Conservation (phyloP, 352 stramenopile species). For the Globisporangium emineosum region DNA sequence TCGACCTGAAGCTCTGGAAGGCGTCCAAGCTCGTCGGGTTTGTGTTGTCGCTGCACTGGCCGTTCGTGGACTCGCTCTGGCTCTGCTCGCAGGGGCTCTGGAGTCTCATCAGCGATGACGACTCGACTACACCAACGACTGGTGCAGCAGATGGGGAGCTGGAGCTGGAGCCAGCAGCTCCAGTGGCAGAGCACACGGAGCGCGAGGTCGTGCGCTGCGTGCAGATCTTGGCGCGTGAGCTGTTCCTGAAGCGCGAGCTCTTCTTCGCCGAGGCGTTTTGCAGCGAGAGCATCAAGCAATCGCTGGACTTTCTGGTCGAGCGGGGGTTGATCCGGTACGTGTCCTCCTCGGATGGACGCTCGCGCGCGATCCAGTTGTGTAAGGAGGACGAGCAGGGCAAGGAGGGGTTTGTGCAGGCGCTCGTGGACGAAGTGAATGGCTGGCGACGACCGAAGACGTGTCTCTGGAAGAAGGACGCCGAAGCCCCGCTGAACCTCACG, state of each 20-base stretch:
- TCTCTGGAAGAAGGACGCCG: conserved; percentile 33
- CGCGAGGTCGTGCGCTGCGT: conserved; percentile 49
- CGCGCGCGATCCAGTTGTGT: conserved; percentile 28
- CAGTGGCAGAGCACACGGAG: conserved; percentile 24
- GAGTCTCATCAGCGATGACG: conserved; percentile 25
- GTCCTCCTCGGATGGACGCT: conserved; percentile 26
- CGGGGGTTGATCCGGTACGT: conserved; percentile 34
- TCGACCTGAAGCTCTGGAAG: conserved; percentile 38
- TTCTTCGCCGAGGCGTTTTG: conserved; percentile 66
- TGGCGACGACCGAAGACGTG: conserved; percentile 43
- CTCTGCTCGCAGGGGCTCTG: conserved; percentile 49
- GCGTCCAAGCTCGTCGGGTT: conserved; percentile 48
- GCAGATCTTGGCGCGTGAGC: conserved; percentile 48
- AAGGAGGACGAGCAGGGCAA: neutral
- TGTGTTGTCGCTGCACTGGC: conserved; percentile 64
- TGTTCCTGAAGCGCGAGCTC: conserved; percentile 43
- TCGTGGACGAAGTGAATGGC: conserved; percentile 39
- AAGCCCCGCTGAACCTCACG: neutral
- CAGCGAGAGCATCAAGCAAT: conserved; percentile 75
- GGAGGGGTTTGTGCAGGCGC: conserved; percentile 21
- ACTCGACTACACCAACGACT: too few species aligned
- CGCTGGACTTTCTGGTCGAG: conserved; percentile 61
- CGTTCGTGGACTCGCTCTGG: conserved; percentile 77
- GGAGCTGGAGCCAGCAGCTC: neutral
- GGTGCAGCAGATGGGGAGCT: neutral